Evolutionary conservation across 2,329 filamentous ascomycete species (phyloP).

Genomic region (Plenodomus biglobosus): DNA sequence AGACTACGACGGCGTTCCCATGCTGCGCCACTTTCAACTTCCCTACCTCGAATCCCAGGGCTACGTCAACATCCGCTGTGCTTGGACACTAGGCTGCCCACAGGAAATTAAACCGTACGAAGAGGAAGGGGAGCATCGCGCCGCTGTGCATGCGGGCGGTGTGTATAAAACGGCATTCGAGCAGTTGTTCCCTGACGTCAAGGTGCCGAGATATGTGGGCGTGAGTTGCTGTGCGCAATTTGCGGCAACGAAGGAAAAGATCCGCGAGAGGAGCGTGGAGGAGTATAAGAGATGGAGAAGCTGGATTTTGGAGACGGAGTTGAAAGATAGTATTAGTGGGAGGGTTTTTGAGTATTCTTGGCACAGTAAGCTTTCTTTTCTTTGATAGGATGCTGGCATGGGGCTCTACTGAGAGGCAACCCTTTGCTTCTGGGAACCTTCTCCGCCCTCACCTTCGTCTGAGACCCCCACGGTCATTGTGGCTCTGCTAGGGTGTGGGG

Average conservation of each 20-base stretch:
- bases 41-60: conserved; percentile 53
- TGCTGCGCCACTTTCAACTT: conserved; percentile 53
- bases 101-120: conserved; percentile 52
- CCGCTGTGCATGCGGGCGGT: conserved; percentile 51
- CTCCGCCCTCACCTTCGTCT: background rate
- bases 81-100: conserved; percentile 56
- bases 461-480: background rate
- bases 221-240: conserved; percentile 60
- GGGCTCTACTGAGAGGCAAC: background rate
- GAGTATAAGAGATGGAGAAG: conserved; percentile 54
- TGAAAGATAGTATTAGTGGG: conserved; percentile 55
- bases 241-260: conserved; percentile 52
- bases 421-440: background rate
- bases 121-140: conserved; percentile 45
- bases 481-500: conserved; percentile 1
- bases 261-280: conserved; percentile 48
- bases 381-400: background rate
- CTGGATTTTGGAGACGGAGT: conserved; percentile 52
- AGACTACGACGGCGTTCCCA: conserved; percentile 54
- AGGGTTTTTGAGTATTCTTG: conserved; percentile 61
- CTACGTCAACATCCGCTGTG: conserved; percentile 58
- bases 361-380: conserved; percentile 53
- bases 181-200: conserved; percentile 49
- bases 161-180: conserved; percentile 54
- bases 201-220: conserved; percentile 50